These are phyloP conservation scores for Leccinum aurantiacum DNA, from an alignment of 768 basidiomycete genomes.

Conservation along the genomic window DNA sequence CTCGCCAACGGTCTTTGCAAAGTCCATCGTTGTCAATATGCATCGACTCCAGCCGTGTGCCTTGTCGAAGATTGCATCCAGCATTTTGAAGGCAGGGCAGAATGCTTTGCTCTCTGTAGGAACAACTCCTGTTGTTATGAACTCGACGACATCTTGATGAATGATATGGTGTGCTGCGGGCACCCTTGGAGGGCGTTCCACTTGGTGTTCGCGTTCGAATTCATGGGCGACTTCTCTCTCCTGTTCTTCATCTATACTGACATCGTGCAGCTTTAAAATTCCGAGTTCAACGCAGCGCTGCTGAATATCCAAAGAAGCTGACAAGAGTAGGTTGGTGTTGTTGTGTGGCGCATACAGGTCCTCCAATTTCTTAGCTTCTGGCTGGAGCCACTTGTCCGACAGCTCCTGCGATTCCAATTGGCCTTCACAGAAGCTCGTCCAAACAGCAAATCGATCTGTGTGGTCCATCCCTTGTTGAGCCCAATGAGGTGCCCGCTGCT, in stretches of 20 bases:
- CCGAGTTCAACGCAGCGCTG: slow-evolving; percentile 32
- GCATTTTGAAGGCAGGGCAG: background rate
- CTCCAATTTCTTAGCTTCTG: slow-evolving; percentile 38
- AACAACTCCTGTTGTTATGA: background rate
- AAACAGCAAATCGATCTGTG: slow-evolving; percentile 24
- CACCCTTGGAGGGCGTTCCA: background rate
- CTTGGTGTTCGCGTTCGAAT: background rate
- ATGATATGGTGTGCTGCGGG: background rate
- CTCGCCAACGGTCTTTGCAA: slow-evolving; percentile 1
- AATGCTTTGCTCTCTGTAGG: background rate
- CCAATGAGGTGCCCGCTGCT: slow-evolving; percentile 41
- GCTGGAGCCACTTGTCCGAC: slow-evolving; percentile 38
- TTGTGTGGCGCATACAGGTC: slow-evolving; percentile 31
- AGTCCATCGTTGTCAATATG: background rate
- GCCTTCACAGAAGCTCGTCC: slow-evolving; percentile 14
- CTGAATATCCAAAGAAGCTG: slow-evolving; percentile 18
- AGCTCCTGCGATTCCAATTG: slow-evolving; percentile 2
- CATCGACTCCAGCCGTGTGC: background rate
- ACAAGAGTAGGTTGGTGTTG: slow-evolving; percentile 7
- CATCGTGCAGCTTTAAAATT: slow-evolving; percentile 7
- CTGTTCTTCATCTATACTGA: slow-evolving; percentile 42
- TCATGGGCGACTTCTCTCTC: slow-evolving; percentile 46
- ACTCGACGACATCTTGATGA: background rate
- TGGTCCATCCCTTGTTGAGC: slow-evolving; percentile 42
- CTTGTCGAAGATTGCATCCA: background rate